Evolutionary conservation across 306 rosid species (phyloP).

Genomic region (Mimosa pudica): DNA sequence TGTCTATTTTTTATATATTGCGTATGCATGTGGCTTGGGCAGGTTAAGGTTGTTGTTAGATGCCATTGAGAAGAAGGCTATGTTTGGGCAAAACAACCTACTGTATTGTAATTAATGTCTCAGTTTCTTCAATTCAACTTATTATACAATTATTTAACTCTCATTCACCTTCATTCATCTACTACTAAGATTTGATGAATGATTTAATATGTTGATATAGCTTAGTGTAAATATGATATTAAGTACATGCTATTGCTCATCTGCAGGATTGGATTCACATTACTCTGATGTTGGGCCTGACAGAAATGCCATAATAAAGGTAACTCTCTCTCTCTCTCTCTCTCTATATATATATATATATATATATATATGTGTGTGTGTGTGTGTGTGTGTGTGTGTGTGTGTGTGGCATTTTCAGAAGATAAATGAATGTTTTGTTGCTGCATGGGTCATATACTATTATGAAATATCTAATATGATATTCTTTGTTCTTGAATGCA

Average conservation of each 20-base stretch:
- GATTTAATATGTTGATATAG: slow-evolving; percentile 6
- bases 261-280: slow-evolving; percentile 63
- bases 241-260: slow-evolving; percentile 5
- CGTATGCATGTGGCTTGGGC: no score
- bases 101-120: no score
- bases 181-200: slow-evolving; percentile 1
- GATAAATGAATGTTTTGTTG: not conserved
- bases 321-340: no score
- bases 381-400: no score
- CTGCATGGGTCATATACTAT: slow-evolving; percentile 18
- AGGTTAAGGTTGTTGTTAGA: no score
- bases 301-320: slow-evolving; percentile 81
- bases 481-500: slow-evolving; percentile 2
- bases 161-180: slow-evolving; percentile 18
- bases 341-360: no score
- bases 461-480: slow-evolving; percentile 12
- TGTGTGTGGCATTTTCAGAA: slow-evolving; percentile 16
- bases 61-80: no score
- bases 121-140: no score
- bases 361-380: no score
- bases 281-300: slow-evolving; percentile 56
- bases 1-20: no score
- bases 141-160: slow-evolving; percentile 12
- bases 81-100: no score
- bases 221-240: not conserved